A percentile compares a stretch with the other conserved stretches of the same genome.
Evolutionary conservation across 2,329 filamentous ascomycete genomes (phyloP).

Genomic region (Colletotrichum caudatum): DNA sequence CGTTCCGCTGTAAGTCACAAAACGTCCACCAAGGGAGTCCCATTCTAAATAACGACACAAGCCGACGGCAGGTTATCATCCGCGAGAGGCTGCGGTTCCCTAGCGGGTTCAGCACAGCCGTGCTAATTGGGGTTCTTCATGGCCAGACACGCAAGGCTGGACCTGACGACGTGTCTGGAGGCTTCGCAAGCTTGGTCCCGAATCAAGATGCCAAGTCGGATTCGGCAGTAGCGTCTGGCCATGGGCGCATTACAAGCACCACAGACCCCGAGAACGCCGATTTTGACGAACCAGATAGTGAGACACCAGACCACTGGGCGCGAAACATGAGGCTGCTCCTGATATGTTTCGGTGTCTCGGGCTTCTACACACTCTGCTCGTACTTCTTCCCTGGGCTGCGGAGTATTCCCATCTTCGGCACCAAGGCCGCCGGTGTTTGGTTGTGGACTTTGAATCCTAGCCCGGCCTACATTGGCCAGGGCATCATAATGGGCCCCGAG

Average conservation of each 20-base stretch:
- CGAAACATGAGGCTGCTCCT: slow-evolving; percentile 67
- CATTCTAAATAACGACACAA: slow-evolving; percentile 44
- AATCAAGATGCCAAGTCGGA: slow-evolving; percentile 11
- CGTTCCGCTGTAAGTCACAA: slow-evolving; percentile 76
- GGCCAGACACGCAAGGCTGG: slow-evolving; percentile 59
- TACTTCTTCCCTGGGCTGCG: slow-evolving; percentile 91
- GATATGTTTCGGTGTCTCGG: slow-evolving; percentile 69
- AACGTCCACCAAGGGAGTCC: neutral
- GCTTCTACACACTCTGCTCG: slow-evolving; percentile 80
- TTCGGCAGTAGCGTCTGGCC: neutral
- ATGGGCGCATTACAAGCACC: neutral
- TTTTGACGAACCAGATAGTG: slow-evolving; percentile 32
- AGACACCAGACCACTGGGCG: slow-evolving; percentile 50
- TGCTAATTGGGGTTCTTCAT: slow-evolving; percentile 92
- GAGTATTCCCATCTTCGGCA: slow-evolving; percentile 88
- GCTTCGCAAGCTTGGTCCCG: slow-evolving; percentile 58
- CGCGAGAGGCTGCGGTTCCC: slow-evolving; percentile 93
- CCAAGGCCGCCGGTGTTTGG: slow-evolving; percentile 80
- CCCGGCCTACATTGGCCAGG: slow-evolving; percentile 96
- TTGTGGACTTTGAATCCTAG: slow-evolving; percentile 97
- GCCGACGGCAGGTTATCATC: slow-evolving; percentile 90
- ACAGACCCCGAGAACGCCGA: slow-evolving; percentile 20
- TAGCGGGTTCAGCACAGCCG: slow-evolving; percentile 92
- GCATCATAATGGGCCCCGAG: slow-evolving; percentile 97
- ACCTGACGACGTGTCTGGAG: slow-evolving; percentile 50